These are phyloP conservation scores for Metschnikowia lochheadii DNA, from an alignment of 805 yeast genomes.

Conservation along the genomic window DNA sequence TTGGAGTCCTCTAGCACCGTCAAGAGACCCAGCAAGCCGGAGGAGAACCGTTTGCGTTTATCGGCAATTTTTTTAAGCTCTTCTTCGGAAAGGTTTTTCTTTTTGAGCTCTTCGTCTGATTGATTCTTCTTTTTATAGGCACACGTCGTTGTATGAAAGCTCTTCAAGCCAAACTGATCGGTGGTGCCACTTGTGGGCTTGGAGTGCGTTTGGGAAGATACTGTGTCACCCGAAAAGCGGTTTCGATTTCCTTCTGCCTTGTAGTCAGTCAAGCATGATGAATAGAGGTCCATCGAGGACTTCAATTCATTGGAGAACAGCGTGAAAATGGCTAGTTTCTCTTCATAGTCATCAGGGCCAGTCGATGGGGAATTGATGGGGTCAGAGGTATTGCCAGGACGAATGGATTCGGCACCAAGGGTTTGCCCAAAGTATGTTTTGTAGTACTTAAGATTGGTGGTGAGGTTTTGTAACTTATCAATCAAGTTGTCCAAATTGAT, in stretches of 20 bases:
- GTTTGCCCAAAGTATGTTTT: slow-evolving; percentile 24
- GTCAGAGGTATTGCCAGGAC: background rate
- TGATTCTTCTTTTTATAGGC: slow-evolving; percentile 25
- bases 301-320: slow-evolving; percentile 33
- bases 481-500: slow-evolving; percentile 25
- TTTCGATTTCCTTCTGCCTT: slow-evolving; percentile 11
- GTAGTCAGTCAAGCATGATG: slow-evolving; percentile 26
- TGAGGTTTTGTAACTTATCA: slow-evolving; percentile 27
- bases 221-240: slow-evolving; percentile 4
- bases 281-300: slow-evolving; percentile 28
- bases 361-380: background rate
- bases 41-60: slow-evolving; percentile 28
- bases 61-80: slow-evolving; percentile 2
- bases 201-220: slow-evolving; percentile 17
- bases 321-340: slow-evolving; percentile 33
- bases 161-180: slow-evolving; percentile 23
- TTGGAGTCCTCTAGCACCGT: slow-evolving; percentile 37
- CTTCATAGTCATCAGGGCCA: slow-evolving; percentile 32
- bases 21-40: slow-evolving; percentile 37
- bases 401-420: background rate
- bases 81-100: slow-evolving; percentile 18
- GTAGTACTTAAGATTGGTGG: slow-evolving; percentile 35
- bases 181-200: slow-evolving; percentile 18
- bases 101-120: slow-evolving; percentile 16
- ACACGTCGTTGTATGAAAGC: slow-evolving; percentile 30